Evolutionary conservation across 192 early-diverging fungal genomes (phyloP), one percentile per base, ranked within the genome.

Genomic region (Coemansia sp.): DNA sequence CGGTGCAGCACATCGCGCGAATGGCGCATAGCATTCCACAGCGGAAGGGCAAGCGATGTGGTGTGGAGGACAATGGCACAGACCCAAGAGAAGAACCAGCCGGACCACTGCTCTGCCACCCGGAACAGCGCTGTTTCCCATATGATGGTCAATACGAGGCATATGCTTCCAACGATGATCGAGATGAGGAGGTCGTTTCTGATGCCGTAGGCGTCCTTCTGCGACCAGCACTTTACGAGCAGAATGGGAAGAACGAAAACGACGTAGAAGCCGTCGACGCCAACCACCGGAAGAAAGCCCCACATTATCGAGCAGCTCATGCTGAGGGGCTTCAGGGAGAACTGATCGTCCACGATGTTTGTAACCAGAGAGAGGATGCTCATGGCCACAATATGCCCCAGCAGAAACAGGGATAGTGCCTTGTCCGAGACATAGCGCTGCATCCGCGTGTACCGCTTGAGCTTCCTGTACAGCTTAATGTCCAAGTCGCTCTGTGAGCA

Each of bases 311-410:
- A 37, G 62, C 75, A 78, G n/a, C 23, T 20, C 40, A 52, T 54
- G 30, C 58, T 62, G 23, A 64, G 25, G 7, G 75, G 75, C 54
- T 61, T 65, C 15, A 72, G 6, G 17, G 36, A 61, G 19, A 71
- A 77, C 74, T 77, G 69, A 2, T 62, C 23, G 65, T 71, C 67
- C 44, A 71, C 25, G 17, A 77, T 68, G 69, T 77, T 77, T 64
- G 66, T 67, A 0, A 64, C 44, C 28, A 77, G 65, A 50, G 74
- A 71, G 31, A 77, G 34, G 6, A 64, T 28, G 3, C 55, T 20
- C 3, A 65, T 69, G 0, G 64, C 34, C n/a, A 60, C 19, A 5
- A 71, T 11, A 22, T 71, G 53, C 6, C 30, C 37, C 14, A 77
- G 9, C 15, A 71, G 57, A 25, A 59, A 71, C 2, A 65, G 29